Evolutionary conservation across 208 protist genomes (phyloP).

Genomic region (Trypanosoma avium): DNA sequence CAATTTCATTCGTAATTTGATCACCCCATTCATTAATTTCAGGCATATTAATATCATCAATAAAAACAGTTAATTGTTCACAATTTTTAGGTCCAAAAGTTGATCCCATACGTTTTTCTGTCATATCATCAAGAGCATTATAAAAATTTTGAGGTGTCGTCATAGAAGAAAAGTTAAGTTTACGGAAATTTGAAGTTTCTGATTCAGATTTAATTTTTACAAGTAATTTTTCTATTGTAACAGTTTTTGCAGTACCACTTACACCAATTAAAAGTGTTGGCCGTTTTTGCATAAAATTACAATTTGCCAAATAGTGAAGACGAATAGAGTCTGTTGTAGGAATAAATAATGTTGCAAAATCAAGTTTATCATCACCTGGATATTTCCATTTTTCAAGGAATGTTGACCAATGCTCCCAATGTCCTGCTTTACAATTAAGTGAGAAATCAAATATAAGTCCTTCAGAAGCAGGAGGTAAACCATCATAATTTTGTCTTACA

Average conservation of each 20-base stretch:
- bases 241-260: slow-evolving; percentile 95
- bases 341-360: slow-evolving; percentile 96
- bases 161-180: slow-evolving; percentile 95
- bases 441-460: slow-evolving; percentile 94
- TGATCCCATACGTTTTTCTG: slow-evolving; percentile 95
- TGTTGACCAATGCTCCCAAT: slow-evolving; percentile 87
- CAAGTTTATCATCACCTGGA: slow-evolving; percentile 86
- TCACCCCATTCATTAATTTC: slow-evolving; percentile 96
- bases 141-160: slow-evolving; percentile 92
- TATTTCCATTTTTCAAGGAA: slow-evolving; percentile 93
- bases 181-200: slow-evolving; percentile 89
- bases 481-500: slow-evolving; percentile 67
- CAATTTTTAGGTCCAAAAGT: slow-evolving; percentile 94
- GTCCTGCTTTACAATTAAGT: slow-evolving; percentile 90
- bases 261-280: slow-evolving; percentile 92
- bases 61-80: slow-evolving; percentile 90
- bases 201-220: slow-evolving; percentile 70
- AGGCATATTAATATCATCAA: slow-evolving; percentile 97
- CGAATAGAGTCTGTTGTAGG: slow-evolving; percentile 96
- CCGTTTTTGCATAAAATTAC: slow-evolving; percentile 83
- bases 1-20: slow-evolving; percentile 96
- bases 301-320: slow-evolving; percentile 92
- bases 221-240: slow-evolving; percentile 93
- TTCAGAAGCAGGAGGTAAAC: slow-evolving; percentile 62
- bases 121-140: slow-evolving; percentile 93